A percentile compares a stretch with the other conserved stretches of the same genome.
Conservation (phyloP, 108 stramenopile genomes). For the Aureococcus anophagefferens region DNA sequence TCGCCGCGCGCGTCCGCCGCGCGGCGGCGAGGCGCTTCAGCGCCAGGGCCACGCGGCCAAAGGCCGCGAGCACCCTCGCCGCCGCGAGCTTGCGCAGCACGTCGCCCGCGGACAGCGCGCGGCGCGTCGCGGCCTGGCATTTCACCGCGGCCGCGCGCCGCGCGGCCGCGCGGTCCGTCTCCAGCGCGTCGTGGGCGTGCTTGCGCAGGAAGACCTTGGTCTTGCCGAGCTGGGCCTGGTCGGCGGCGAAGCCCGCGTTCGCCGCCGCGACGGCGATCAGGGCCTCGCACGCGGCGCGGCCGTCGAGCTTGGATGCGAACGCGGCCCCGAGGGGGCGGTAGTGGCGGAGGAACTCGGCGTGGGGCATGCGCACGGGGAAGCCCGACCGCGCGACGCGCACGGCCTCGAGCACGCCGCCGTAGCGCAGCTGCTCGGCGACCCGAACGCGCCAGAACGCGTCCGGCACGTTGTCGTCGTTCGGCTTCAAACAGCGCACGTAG, state of each 20-base stretch:
- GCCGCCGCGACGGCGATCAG: background rate
- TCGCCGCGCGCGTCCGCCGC: too few species aligned
- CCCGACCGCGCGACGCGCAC: slow-evolving; percentile 51
- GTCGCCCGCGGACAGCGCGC: too few species aligned
- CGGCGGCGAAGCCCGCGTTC: background rate
- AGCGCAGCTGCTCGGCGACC: slow-evolving; percentile 38
- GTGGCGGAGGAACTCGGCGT: slow-evolving; percentile 32
- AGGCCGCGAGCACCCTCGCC: too few species aligned
- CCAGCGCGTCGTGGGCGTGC: slow-evolving; percentile 61
- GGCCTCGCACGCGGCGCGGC: background rate
- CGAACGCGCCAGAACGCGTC: slow-evolving; percentile 6
- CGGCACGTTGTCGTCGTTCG: slow-evolving; percentile 20
- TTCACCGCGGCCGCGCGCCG: background rate
- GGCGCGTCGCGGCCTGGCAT: too few species aligned
- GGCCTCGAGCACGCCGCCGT: slow-evolving; percentile 51
- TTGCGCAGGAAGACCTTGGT: slow-evolving; percentile 75
- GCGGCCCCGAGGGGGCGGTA: background rate
- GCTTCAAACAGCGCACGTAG: slow-evolving; percentile 39
- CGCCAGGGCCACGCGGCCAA: too few species aligned
- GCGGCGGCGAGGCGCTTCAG: too few species aligned
- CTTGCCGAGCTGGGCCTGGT: slow-evolving; percentile 61
- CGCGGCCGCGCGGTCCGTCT: slow-evolving; percentile 41
- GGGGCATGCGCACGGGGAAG: slow-evolving; percentile 47
- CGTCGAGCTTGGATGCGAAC: too few species aligned
- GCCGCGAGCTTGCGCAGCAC: too few species aligned